These are phyloP conservation scores for Epichloe hybrida DNA, from an alignment of 2,329 filamentous ascomycete species.

Conservation along the genomic window DNA sequence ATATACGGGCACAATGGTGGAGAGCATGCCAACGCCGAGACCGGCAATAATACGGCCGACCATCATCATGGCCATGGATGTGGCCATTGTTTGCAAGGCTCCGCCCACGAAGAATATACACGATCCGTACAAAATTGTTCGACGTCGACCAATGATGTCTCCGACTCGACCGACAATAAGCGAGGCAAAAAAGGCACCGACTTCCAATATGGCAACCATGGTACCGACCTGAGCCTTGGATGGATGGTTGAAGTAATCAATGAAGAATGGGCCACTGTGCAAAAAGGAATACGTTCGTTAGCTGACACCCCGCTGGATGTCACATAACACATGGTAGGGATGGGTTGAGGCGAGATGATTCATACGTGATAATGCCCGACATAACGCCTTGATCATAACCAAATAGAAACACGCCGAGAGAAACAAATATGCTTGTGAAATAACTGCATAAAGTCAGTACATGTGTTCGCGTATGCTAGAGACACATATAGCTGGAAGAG, in stretches of 20 bases:
- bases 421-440: slow-evolving; percentile 87
- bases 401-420: slow-evolving; percentile 75
- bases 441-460: slow-evolving; percentile 42
- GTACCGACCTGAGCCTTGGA: slow-evolving; percentile 80
- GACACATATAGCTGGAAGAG: neutral
- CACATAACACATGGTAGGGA: neutral
- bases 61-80: slow-evolving; percentile 81
- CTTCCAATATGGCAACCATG: slow-evolving; percentile 93
- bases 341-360: neutral
- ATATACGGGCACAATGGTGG: slow-evolving; percentile 85
- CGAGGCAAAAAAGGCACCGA: slow-evolving; percentile 86
- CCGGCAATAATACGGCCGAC: slow-evolving; percentile 71
- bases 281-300: neutral
- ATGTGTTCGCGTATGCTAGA: neutral
- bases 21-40: slow-evolving; percentile 75
- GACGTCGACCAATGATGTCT: slow-evolving; percentile 78
- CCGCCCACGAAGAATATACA: slow-evolving; percentile 78
- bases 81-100: slow-evolving; percentile 69
- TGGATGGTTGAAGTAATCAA: slow-evolving; percentile 83
- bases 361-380: slow-evolving; percentile 59
- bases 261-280: slow-evolving; percentile 71
- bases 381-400: slow-evolving; percentile 86
- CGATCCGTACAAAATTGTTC: slow-evolving; percentile 87
- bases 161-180: slow-evolving; percentile 76
- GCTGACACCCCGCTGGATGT: neutral